Conservation (phyloP, 495 filamentous ascomycete species). For the Neurospora sp. region DNA sequence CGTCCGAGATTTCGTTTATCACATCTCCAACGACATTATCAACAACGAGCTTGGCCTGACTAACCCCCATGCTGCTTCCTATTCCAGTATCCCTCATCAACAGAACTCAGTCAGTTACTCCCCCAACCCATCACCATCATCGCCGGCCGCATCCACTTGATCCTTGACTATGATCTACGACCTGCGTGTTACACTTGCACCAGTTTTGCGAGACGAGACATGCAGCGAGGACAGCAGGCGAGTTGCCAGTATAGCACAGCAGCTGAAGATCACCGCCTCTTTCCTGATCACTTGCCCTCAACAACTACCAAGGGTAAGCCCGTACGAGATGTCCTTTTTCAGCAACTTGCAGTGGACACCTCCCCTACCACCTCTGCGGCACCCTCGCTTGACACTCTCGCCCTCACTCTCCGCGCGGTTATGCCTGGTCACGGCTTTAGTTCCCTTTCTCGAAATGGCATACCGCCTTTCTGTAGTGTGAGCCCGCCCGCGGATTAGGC, state of each 20-base stretch:
- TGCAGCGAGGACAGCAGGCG: neutral
- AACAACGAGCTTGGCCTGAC: neutral
- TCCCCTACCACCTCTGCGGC: neutral
- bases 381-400: neutral
- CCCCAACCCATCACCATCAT: neutral
- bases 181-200: neutral
- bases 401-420: neutral
- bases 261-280: neutral
- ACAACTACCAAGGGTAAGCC: neutral
- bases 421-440: neutral
- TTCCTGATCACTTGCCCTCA: neutral
- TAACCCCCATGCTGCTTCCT: neutral
- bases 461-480: neutral
- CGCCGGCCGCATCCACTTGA: neutral
- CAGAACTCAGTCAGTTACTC: neutral
- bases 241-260: neutral
- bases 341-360: neutral
- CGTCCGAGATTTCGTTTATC: neutral
- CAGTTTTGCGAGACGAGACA: neutral
- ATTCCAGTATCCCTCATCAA: neutral
- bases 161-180: neutral
- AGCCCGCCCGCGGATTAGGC: neutral
- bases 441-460: neutral
- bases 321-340: neutral
- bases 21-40: neutral